These are phyloP conservation scores for Kazachstania sp. DNA, from an alignment of 1,139 yeast genomes.

Conservation along the genomic window DNA sequence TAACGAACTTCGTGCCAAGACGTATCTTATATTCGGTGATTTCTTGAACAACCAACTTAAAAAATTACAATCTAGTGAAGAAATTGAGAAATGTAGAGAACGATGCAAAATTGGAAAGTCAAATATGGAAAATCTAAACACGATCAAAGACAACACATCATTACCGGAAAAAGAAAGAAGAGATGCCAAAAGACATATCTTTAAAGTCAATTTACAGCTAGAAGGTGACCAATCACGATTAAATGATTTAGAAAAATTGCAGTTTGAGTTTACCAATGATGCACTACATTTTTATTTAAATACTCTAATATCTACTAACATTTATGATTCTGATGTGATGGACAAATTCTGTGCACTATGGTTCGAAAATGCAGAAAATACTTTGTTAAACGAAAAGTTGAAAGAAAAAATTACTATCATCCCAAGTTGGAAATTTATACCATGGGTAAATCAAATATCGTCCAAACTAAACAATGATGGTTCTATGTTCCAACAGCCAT, in stretches of 20 bases:
- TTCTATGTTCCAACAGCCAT: conserved; percentile 45
- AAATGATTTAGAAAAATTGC: conserved; percentile 33
- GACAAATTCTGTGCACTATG: conserved; percentile 82
- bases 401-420: conserved; percentile 34
- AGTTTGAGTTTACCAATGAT: conserved; percentile 41
- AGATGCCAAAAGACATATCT: conserved; percentile 44
- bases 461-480: conserved; percentile 54
- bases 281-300: conserved; percentile 56
- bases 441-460: conserved; percentile 79
- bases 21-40: conserved; percentile 55
- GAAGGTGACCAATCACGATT: conserved; percentile 45
- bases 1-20: conserved; percentile 33
- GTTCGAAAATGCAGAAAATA: conserved; percentile 52
- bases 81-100: conserved; percentile 37
- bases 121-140: conserved; percentile 45
- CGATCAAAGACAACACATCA: conserved; percentile 35
- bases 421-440: conserved; percentile 54
- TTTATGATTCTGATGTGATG: conserved; percentile 48
- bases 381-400: conserved; percentile 34
- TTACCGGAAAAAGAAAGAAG: conserved; percentile 40
- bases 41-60: conserved; percentile 67
- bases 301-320: conserved; percentile 41
- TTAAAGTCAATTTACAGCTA: conserved; percentile 41
- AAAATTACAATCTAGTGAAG: conserved; percentile 38
- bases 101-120: conserved; percentile 35